These are phyloP conservation scores for Pyrrhoderma lamaoense DNA, from an alignment of 1,284 basidiomycete species.

Conservation along the genomic window DNA sequence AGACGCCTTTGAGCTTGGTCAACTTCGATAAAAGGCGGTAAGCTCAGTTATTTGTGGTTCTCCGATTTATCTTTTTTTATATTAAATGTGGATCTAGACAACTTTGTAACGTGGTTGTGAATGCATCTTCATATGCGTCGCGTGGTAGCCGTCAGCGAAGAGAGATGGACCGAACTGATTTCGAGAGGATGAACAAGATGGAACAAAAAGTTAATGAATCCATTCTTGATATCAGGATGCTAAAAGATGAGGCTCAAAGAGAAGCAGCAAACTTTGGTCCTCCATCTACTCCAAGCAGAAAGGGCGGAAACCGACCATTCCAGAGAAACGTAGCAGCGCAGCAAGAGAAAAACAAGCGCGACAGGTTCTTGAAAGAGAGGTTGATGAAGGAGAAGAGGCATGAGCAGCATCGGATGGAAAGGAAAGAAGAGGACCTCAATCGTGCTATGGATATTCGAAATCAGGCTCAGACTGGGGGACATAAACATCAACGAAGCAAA, in stretches of 20 bases:
- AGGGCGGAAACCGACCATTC: slow-evolving; percentile 60
- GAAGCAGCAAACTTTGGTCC: slow-evolving; percentile 36
- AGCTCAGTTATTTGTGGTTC: slow-evolving; percentile 20
- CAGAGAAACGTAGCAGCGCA: slow-evolving; percentile 52
- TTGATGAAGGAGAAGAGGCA: slow-evolving; percentile 65
- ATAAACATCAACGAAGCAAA: slow-evolving; percentile 72
- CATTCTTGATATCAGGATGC: slow-evolving; percentile 58
- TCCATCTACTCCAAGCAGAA: slow-evolving; percentile 36
- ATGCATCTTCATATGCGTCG: slow-evolving; percentile 37
- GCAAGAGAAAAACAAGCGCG: slow-evolving; percentile 72
- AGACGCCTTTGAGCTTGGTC: slow-evolving; percentile 43
- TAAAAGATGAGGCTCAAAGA: slow-evolving; percentile 64
- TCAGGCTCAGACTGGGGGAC: slow-evolving; percentile 38
- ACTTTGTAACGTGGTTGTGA: slow-evolving; percentile 54
- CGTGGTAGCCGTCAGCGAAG: slow-evolving; percentile 41
- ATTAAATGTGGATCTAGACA: slow-evolving; percentile 35
- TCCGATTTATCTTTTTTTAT: neutral
- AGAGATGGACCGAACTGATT: slow-evolving; percentile 54
- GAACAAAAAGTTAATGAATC: slow-evolving; percentile 54
- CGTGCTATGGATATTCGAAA: slow-evolving; percentile 48
- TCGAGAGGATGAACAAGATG: slow-evolving; percentile 66
- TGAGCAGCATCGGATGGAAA: slow-evolving; percentile 63
- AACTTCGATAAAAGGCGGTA: slow-evolving; percentile 79
- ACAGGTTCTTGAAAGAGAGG: slow-evolving; percentile 56
- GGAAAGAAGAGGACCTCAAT: slow-evolving; percentile 64